Base-by-base conservation (phyloP, 352 stramenopile species). In the Phytophthora meadii region DNA sequence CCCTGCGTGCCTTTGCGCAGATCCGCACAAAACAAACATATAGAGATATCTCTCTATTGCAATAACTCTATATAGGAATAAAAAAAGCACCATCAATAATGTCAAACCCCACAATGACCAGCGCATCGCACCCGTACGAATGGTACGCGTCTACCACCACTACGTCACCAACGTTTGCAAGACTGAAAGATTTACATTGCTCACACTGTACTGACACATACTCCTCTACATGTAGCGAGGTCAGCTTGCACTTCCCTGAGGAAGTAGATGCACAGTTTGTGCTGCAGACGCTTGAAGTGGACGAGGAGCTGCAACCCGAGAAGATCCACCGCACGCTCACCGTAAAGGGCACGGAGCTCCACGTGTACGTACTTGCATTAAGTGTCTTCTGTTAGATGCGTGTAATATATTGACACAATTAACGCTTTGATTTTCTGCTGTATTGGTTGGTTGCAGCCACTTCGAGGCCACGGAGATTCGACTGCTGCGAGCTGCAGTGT, bases 381-480 rank as follows among this genome's bases (percentile, higher is more conserved):
- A 22, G 2, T 22, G 2, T 22, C 22, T 22, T 22, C 22, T 22
- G 22, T 22, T 22, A 22, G 19, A 22, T 22, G 22, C 22, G 7
- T 34, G 28, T 9, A 10, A 11, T 7, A 5, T 37, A 25, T 10
- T 42, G 39, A n/a, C n/a, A 19, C 2, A 22, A 22, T 17, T 68
- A 44, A 69, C 39, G 25, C 5, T 55, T 34, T 37, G 59, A 11
- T 37, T 11, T 48, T n/a, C 11, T 54, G 51, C 9, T 37, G 52
- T 51, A 54, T 57, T 30, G 48, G 5, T 14, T 59, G 47, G 51
- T 62, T 69, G 52, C 61, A 96, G 88, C 36, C 83, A 89, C 61
- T 94, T 94, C 61, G 69, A 91, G 58, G 85, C 88, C 25, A 93
- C 82, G 46, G 88, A 96, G 68, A 88, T 93, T 54, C 86, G 88